Conservation (phyloP, 768 basidiomycete species). For the Paxillus rubicundulus region DNA sequence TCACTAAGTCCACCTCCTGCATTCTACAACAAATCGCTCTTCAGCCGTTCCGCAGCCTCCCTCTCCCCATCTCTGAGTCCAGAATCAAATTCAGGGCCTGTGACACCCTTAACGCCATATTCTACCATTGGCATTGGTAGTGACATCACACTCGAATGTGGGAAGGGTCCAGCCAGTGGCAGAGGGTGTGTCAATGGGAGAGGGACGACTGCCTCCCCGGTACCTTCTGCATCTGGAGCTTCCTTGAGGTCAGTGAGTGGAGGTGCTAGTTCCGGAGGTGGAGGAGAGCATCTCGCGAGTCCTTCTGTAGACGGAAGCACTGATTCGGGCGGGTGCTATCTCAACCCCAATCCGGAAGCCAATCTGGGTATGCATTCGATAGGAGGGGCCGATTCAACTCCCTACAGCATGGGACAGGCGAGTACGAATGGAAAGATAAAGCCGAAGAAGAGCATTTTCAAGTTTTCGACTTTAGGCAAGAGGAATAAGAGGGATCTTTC, state of each 20-base stretch:
- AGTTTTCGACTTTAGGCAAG: slow-evolving; percentile 34
- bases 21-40: slow-evolving; percentile 33
- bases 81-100: slow-evolving; percentile 14
- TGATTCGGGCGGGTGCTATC: slow-evolving; percentile 25
- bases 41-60: slow-evolving; percentile 45
- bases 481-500: slow-evolving; percentile 34
- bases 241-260: slow-evolving; percentile 18
- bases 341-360: slow-evolving; percentile 1
- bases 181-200: slow-evolving; percentile 7
- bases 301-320: slow-evolving; percentile 26
- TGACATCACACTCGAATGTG: slow-evolving; percentile 3
- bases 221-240: slow-evolving; percentile 14
- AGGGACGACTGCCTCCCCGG: slow-evolving; percentile 12
- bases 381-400: slow-evolving; percentile 15
- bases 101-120: slow-evolving; percentile 21
- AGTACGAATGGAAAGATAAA: slow-evolving; percentile 10
- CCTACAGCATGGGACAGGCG: slow-evolving; percentile 10
- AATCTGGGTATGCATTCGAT: slow-evolving; percentile 11
- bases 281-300: slow-evolving; percentile 8
- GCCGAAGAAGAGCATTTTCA: slow-evolving; percentile 34
- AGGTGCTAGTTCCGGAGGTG: not conserved
- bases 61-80: slow-evolving; percentile 40
- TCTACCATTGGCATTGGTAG: not conserved
- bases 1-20: slow-evolving; percentile 9
- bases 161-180: not conserved